Evolutionary conservation across 1,284 basidiomycete genomes (phyloP).

Genomic region (Trichosporon ovoides): DNA sequence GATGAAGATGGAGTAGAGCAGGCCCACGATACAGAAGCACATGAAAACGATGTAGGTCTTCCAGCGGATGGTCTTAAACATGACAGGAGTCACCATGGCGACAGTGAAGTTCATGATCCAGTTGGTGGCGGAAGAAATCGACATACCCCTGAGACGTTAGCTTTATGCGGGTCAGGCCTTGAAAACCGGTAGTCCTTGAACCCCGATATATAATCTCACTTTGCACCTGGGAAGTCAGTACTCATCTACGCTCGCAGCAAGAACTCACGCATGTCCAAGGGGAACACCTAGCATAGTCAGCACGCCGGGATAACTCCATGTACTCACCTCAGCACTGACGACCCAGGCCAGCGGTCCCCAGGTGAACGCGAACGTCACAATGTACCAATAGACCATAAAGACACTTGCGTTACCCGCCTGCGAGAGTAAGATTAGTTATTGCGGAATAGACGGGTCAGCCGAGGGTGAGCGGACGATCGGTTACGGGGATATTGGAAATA

Average conservation of each 20-base stretch:
- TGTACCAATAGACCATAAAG: constrained; percentile 38
- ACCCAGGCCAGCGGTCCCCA: constrained; percentile 48
- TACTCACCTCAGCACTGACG: constrained; percentile 40
- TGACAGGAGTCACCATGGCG: constrained; percentile 31
- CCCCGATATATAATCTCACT: too few species aligned
- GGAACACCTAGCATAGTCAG: background rate
- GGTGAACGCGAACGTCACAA: constrained; percentile 42
- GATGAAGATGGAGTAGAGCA: constrained; percentile 39
- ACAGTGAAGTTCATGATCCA: constrained; percentile 45
- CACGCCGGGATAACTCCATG: constrained; percentile 28
- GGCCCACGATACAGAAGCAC: constrained; percentile 43
- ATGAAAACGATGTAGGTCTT: constrained; percentile 48
- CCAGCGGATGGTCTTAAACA: constrained; percentile 41
- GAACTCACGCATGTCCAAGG: too few species aligned
- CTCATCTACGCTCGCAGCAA: too few species aligned
- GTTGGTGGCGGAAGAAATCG: constrained; percentile 39
- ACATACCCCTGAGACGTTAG: constrained; percentile 48
- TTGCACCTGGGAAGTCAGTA: background rate
- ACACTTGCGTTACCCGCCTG: background rate
- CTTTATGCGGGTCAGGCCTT: too few species aligned
- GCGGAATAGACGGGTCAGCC: too few species aligned
- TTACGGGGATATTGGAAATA: background rate
- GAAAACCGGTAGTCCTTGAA: too few species aligned
- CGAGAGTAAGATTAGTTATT: too few species aligned
- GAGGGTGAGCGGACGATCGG: too few species aligned